Evolutionary conservation across 2,329 filamentous ascomycete species (phyloP).

Genomic region (Fonsecaea multimorphosa): DNA sequence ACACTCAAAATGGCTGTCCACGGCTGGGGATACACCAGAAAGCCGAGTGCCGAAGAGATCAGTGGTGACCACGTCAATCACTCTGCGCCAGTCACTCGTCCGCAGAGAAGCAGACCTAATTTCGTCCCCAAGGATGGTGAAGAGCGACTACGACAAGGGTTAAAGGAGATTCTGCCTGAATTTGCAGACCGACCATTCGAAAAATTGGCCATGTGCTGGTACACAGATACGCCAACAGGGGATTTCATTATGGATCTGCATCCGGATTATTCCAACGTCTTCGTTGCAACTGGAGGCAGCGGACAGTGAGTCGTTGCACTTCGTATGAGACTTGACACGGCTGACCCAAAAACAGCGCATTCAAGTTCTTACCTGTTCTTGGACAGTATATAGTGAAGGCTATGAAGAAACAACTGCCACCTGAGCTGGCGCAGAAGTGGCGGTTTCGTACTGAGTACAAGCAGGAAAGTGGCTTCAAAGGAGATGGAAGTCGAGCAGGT

Average conservation of each 20-base stretch:
- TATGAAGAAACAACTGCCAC: slow-evolving; percentile 13
- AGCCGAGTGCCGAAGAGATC: neutral
- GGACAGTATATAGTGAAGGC: slow-evolving; percentile 49
- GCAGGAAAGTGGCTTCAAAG: slow-evolving; percentile 27
- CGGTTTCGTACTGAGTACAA: slow-evolving; percentile 33
- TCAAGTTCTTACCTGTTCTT: slow-evolving; percentile 60
- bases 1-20: slow-evolving; percentile 71
- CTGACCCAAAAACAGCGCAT: slow-evolving; percentile 45
- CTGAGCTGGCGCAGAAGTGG: slow-evolving; percentile 34
- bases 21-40: slow-evolving; percentile 64
- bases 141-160: slow-evolving; percentile 53
- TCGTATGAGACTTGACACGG: slow-evolving; percentile 16
- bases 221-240: slow-evolving; percentile 72
- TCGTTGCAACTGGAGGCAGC: slow-evolving; percentile 59
- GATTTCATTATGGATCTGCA: slow-evolving; percentile 76
- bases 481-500: slow-evolving; percentile 38
- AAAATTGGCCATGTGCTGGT: slow-evolving; percentile 73
- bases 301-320: slow-evolving; percentile 68
- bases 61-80: neutral
- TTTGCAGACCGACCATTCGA: slow-evolving; percentile 66
- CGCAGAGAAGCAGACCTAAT: slow-evolving; percentile 1
- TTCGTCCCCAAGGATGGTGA: slow-evolving; percentile 35
- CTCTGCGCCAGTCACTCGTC: neutral
- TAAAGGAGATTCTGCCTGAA: slow-evolving; percentile 61
- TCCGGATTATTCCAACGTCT: slow-evolving; percentile 58